These are phyloP conservation scores for Mycena pura DNA, from an alignment of 768 basidiomycete genomes.

Conservation along the genomic window DNA sequence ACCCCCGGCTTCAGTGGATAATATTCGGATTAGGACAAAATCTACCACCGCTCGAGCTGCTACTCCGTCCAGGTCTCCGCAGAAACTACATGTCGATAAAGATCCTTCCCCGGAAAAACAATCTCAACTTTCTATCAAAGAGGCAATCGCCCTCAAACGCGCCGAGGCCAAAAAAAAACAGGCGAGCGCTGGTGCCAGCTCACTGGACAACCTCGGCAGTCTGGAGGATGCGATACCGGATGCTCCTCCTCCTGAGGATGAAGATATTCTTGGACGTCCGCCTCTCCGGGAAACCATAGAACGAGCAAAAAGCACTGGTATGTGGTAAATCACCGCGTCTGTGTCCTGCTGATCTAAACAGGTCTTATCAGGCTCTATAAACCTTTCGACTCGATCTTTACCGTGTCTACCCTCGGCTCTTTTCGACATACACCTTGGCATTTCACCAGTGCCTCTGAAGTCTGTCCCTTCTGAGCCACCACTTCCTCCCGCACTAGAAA, in stretches of 20 bases:
- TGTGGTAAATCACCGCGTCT: slow-evolving; percentile 36
- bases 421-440: slow-evolving; percentile 80
- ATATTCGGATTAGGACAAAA: slow-evolving; percentile 5
- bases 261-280: slow-evolving; percentile 68
- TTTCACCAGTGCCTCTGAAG: slow-evolving; percentile 74
- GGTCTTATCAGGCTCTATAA: slow-evolving; percentile 69
- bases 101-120: slow-evolving; percentile 11
- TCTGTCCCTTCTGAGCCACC: slow-evolving; percentile 69
- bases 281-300: slow-evolving; percentile 79
- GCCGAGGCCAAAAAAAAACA: slow-evolving; percentile 78
- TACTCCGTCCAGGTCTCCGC: slow-evolving; percentile 9
- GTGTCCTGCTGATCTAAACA: slow-evolving; percentile 54
- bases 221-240: slow-evolving; percentile 59
- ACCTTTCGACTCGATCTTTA: slow-evolving; percentile 75
- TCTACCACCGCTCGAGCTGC: slow-evolving; percentile 14
- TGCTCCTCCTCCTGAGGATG: slow-evolving; percentile 45
- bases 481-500: slow-evolving; percentile 46
- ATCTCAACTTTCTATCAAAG: slow-evolving; percentile 60
- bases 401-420: slow-evolving; percentile 77
- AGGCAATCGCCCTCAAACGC: slow-evolving; percentile 79
- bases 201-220: slow-evolving; percentile 44
- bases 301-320: slow-evolving; percentile 79
- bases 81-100: slow-evolving; percentile 3
- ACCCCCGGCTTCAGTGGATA: background rate
- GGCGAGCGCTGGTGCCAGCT: slow-evolving; percentile 29